phyloP scores from a whole-genome alignment of 106 monocot genomes.

The Narthecium ossifragum region DNA sequence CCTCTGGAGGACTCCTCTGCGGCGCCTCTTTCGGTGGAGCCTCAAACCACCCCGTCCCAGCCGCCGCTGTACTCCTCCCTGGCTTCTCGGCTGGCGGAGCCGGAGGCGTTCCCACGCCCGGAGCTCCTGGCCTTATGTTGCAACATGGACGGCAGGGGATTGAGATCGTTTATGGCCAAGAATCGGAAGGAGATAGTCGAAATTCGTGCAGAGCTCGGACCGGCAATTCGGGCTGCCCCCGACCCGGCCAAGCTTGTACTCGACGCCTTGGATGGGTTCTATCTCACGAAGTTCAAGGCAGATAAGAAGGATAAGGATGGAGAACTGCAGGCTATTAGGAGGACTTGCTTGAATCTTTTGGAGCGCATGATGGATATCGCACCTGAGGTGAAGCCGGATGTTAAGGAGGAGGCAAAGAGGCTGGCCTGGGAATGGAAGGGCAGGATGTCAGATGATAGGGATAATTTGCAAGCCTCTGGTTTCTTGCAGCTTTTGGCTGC shows the following conservation, averaged over 20 bases:
- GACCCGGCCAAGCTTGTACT: slow-evolving; percentile 43
- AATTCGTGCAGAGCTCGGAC: slow-evolving; percentile 20
- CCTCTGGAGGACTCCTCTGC: neutral
- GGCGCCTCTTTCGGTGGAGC: no score
- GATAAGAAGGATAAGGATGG: slow-evolving; percentile 3
- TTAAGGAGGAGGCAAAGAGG: slow-evolving; percentile 31
- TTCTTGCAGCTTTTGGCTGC: slow-evolving; percentile 51
- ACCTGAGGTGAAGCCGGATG: slow-evolving; percentile 15
- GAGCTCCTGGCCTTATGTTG: slow-evolving; percentile 33
- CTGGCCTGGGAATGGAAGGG: slow-evolving; percentile 45
- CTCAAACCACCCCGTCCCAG: neutral
- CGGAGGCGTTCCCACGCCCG: slow-evolving; percentile 16
- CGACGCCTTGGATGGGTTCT: slow-evolving; percentile 27
- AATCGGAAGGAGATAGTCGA: slow-evolving; percentile 26
- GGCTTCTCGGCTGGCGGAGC: neutral
- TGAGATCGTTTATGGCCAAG: slow-evolving; percentile 19
- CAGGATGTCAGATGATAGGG: slow-evolving; percentile 18
- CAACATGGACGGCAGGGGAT: slow-evolving; percentile 36
- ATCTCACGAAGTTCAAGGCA: neutral
- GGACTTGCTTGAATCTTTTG: slow-evolving; percentile 41
- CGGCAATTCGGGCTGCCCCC: slow-evolving; percentile 27
- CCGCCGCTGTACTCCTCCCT: neutral
- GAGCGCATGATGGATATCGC: slow-evolving; percentile 22
- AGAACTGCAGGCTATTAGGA: slow-evolving; percentile 11
- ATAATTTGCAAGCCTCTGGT: slow-evolving; percentile 18